A percentile compares a stretch with the other conserved stretches of the same genome.
Conservation (phyloP, 805 yeast species). For the Schwanniomyces vanrijiae region DNA sequence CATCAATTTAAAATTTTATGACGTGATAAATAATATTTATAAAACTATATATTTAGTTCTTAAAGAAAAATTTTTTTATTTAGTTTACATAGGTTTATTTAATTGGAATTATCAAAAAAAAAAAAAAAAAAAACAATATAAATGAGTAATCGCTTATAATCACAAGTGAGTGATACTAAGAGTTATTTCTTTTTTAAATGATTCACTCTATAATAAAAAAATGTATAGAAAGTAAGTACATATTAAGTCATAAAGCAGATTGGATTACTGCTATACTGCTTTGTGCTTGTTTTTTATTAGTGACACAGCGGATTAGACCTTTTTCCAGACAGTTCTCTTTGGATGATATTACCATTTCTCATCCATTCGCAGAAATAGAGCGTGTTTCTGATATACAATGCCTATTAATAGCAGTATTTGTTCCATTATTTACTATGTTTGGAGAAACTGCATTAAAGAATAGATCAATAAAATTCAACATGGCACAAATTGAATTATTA, state of each 20-base stretch:
- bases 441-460: slow-evolving; percentile 12
- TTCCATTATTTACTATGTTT: slow-evolving; percentile 29
- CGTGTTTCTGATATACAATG: slow-evolving; percentile 31
- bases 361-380: slow-evolving; percentile 33
- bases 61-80: background rate
- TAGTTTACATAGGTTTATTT: background rate
- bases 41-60: background rate
- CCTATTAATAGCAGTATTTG: slow-evolving; percentile 23
- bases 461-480: background rate
- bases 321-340: slow-evolving; percentile 35
- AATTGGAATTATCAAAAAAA: background rate
- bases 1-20: background rate
- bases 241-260: slow-evolving; percentile 17
- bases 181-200: background rate
- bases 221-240: background rate
- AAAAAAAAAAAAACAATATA: background rate
- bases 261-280: slow-evolving; percentile 28
- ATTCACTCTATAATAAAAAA: background rate
- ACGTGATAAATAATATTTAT: slow-evolving; percentile 1
- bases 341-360: slow-evolving; percentile 30
- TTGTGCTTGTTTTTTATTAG: slow-evolving; percentile 23
- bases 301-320: slow-evolving; percentile 34
- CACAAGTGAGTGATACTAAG: too few relatives aligned
- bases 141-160: background rate
- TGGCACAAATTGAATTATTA: slow-evolving; percentile 17